Evolutionary conservation across 2,329 filamentous ascomycete species (phyloP).

Genomic region (Exophiala calicioides): DNA sequence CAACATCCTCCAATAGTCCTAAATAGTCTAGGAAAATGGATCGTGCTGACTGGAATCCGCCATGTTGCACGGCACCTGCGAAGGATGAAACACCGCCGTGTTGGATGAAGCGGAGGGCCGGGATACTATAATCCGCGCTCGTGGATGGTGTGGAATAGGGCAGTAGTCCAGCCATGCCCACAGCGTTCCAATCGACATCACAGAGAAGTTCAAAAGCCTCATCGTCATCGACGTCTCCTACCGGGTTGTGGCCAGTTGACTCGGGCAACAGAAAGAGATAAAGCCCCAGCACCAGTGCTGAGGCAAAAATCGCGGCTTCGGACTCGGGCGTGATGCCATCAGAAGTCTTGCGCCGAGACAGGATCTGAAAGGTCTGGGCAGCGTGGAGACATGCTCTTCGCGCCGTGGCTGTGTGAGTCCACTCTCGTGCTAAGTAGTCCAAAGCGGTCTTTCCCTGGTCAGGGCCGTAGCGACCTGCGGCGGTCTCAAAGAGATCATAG

Average conservation of each 20-base stretch:
- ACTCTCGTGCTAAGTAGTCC: not conserved
- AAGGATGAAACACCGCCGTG: not conserved
- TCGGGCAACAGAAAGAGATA: slow-evolving; percentile 1
- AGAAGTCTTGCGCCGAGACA: slow-evolving; percentile 1
- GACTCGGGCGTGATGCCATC: slow-evolving; percentile 6
- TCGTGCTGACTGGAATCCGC: not conserved
- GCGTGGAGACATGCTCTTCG: slow-evolving; percentile 9
- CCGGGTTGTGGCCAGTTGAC: not conserved
- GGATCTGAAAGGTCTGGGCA: slow-evolving; percentile 1
- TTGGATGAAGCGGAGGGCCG: not conserved
- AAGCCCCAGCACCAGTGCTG: slow-evolving; percentile 2
- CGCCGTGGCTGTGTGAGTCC: not conserved
- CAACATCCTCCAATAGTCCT: not conserved
- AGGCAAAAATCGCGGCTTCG: not conserved
- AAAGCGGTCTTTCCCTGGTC: not conserved
- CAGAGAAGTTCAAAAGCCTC: not conserved
- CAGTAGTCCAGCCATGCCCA: not conserved
- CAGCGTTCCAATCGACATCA: slow-evolving; percentile 1
- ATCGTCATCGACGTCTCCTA: too few relatives aligned
- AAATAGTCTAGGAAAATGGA: not conserved
- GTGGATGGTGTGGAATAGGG: not conserved
- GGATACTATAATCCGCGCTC: not conserved
- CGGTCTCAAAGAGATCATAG: not conserved
- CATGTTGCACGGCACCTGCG: not conserved
- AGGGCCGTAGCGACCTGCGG: not conserved